Evolutionary conservation across 2,329 filamentous ascomycete species (phyloP).

Genomic region (Clonostachys byssicola): DNA sequence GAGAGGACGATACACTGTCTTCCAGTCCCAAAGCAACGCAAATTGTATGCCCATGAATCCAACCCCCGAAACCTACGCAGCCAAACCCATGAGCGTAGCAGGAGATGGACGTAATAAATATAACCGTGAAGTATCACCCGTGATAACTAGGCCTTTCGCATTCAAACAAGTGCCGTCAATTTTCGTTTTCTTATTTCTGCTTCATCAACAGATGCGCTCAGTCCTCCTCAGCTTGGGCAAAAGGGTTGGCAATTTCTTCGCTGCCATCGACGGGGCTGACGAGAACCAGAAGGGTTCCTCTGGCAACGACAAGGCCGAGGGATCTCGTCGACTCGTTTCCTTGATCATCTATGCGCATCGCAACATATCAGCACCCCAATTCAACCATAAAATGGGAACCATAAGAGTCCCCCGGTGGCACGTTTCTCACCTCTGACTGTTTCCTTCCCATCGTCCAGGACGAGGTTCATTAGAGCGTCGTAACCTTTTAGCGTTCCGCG

Average conservation of each 20-base stretch:
- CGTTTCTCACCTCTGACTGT: constrained; percentile 67
- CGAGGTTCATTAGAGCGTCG: constrained; percentile 96
- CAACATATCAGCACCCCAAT: background rate
- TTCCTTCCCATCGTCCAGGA: constrained; percentile 91
- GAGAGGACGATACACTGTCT: no score
- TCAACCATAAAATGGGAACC: background rate
- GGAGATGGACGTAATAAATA: no score
- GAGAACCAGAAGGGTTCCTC: constrained; percentile 87
- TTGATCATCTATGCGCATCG: constrained; percentile 67
- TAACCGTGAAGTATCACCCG: no score
- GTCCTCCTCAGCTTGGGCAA: constrained; percentile 69
- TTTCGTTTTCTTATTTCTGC: background rate
- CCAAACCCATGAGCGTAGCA: no score
- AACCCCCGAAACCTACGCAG: no score
- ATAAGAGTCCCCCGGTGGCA: background rate
- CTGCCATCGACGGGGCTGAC: constrained; percentile 92
- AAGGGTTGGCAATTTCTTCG: constrained; percentile 94
- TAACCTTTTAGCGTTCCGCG: constrained; percentile 89
- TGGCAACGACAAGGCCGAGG: constrained; percentile 82
- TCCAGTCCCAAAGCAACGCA: no score
- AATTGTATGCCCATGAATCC: no score
- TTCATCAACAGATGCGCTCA: background rate
- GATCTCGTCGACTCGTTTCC: constrained; percentile 80
- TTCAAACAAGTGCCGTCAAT: background rate
- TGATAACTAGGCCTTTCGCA: no score